phyloP scores from a whole-genome alignment of 805 yeast genomes.

The Yarrowia sp. region DNA sequence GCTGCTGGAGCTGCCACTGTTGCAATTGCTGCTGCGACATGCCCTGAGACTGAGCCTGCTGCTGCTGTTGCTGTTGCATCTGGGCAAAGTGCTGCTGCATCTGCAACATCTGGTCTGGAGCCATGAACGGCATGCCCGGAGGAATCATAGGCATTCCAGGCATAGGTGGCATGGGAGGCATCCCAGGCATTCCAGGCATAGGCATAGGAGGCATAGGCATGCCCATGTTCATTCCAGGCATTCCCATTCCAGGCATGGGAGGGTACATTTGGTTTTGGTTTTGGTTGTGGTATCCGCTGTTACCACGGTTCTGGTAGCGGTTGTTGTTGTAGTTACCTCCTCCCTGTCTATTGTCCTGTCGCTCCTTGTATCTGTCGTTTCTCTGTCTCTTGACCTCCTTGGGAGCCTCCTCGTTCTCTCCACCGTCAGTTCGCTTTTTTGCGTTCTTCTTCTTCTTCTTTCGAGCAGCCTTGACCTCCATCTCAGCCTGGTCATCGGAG shows the following conservation, averaged over 20 bases:
- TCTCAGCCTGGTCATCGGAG: conserved; percentile 90
- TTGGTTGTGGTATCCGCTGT: neutral
- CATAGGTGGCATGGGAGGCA: conserved; percentile 26
- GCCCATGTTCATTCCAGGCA: neutral
- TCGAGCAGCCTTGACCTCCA: conserved; percentile 60
- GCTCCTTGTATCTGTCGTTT: conserved; percentile 10
- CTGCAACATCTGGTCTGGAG: conserved; percentile 31
- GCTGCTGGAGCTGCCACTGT: conserved; percentile 29
- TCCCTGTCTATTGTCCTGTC: neutral
- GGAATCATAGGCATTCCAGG: conserved; percentile 28
- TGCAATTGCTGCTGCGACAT: conserved; percentile 29
- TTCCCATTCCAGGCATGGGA: neutral
- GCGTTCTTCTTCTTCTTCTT: conserved; percentile 60
- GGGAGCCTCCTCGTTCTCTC: conserved; percentile 27
- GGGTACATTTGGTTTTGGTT: neutral
- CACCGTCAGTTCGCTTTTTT: conserved; percentile 35
- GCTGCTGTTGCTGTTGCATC: conserved; percentile 28
- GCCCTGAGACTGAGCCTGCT: neutral
- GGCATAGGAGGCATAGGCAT: neutral
- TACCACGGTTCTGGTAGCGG: neutral
- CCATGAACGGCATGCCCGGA: conserved; percentile 8
- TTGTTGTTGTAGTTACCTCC: neutral
- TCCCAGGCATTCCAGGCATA: neutral
- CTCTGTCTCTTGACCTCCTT: conserved; percentile 6
- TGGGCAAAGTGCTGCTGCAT: conserved; percentile 30